Conservation (phyloP, 352 stramenopile genomes). For the Elongisporangium undulatum region DNA sequence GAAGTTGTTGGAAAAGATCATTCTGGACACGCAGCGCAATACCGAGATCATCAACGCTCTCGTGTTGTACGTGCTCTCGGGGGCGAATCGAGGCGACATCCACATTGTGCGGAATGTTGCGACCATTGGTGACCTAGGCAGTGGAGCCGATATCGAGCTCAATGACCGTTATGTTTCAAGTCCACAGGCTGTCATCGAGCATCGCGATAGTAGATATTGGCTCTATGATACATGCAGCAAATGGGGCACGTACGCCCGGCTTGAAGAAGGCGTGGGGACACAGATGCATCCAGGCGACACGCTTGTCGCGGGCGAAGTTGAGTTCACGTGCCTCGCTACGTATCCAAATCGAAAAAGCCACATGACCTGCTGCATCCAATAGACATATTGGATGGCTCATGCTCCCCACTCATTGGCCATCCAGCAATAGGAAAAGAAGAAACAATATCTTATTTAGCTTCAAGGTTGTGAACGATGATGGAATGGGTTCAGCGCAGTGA, state of each 20-base stretch:
- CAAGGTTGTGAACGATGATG: too few species aligned
- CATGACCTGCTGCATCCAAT: slow-evolving; percentile 41
- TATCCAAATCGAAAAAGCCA: slow-evolving; percentile 58
- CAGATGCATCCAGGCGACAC: slow-evolving; percentile 63
- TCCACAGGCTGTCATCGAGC: slow-evolving; percentile 63
- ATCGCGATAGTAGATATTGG: slow-evolving; percentile 68
- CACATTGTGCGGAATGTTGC: slow-evolving; percentile 68
- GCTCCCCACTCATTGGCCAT: too few species aligned
- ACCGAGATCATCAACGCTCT: slow-evolving; percentile 42
- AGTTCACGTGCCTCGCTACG: slow-evolving; percentile 68
- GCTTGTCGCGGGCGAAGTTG: slow-evolving; percentile 64
- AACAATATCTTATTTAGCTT: too few species aligned
- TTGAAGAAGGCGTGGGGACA: slow-evolving; percentile 64
- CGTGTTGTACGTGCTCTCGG: slow-evolving; percentile 77
- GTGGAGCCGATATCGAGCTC: slow-evolving; percentile 59
- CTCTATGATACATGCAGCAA: slow-evolving; percentile 66
- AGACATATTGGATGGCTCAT: neutral
- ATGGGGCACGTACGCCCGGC: slow-evolving; percentile 69
- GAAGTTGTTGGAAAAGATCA: slow-evolving; percentile 50
- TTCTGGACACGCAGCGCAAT: slow-evolving; percentile 52
- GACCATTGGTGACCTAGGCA: slow-evolving; percentile 45
- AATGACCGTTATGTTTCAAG: slow-evolving; percentile 61
- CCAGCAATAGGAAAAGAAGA: too few species aligned
- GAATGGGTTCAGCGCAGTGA: too few species aligned
- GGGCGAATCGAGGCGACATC: slow-evolving; percentile 69